phyloP scores from a whole-genome alignment of 129 eudicot genomes.

The sunflower (Helianthus annuus) region DNA sequence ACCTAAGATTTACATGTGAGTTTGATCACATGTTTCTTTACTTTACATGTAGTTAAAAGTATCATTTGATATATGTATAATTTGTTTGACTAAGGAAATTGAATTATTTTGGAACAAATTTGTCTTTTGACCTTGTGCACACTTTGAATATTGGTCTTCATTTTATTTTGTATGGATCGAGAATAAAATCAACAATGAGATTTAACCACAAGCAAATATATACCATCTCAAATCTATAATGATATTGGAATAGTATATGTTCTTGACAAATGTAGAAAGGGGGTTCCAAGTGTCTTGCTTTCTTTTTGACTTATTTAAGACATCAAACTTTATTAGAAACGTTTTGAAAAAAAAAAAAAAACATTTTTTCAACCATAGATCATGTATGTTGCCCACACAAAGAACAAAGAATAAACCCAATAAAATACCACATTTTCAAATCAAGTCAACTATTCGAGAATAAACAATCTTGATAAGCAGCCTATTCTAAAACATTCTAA shows the following conservation, averaged over 20 bases:
- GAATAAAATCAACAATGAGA: not conserved
- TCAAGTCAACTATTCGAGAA: slow-evolving; percentile 28
- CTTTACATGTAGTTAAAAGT: too few relatives aligned
- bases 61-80: too few relatives aligned
- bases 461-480: slow-evolving; percentile 17
- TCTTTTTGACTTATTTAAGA: slow-evolving; percentile 21
- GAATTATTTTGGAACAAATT: not conserved
- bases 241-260: slow-evolving; percentile 23
- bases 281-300: not conserved
- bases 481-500: not conserved
- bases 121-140: not conserved
- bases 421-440: slow-evolving; percentile 3
- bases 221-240: not conserved
- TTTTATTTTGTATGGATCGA: not conserved
- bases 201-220: not conserved
- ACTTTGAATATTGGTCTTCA: not conserved
- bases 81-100: not conserved
- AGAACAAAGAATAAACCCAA: not conserved
- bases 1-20: too few relatives aligned
- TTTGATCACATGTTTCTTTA: too few relatives aligned
- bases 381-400: slow-evolving; percentile 24
- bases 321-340: slow-evolving; percentile 7
- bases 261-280: slow-evolving; percentile 10
- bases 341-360: not conserved
- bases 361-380: slow-evolving; percentile 14